Evolutionary conservation across 305 asterid genomes (phyloP), one percentile per base, ranked within the genome.

Genomic region (Fraxinus floribunda): DNA sequence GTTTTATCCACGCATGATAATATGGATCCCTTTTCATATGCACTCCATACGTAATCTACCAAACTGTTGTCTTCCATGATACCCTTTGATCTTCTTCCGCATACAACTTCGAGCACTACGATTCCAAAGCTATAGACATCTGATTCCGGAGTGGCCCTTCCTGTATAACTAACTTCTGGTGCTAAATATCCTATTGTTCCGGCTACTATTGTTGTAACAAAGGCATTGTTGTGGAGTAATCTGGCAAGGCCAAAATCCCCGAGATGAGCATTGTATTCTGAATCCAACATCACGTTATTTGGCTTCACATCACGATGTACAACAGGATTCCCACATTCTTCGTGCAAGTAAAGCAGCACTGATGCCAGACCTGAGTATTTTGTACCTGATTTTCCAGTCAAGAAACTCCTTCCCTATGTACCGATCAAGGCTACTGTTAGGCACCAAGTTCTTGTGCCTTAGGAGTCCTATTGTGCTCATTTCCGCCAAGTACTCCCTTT

Each of bases 241-340:
- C 93, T 84, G 1, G 92, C 94, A 3, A 92, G 86, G 35, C 93
- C 93, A 30, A 92, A 92, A 76, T 92, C 95, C 0, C 94, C 93
- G 72, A 92, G 75, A 76, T 85, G 92, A 7, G 94, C 83, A 1
- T 80, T 90, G 85, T 76, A 88, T 15, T 92, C 87, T 0, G 85
- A 81, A 24, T 92, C 94, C 64, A 90, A 75, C 93, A 92, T 90
- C 38, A 92, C 91, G 5, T 90, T 92, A 88, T 92, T 92, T 1
- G 94, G 94, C 86, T 90, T 92, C 29, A 90, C 92, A 18, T 92
- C 93, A 0, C 95, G 88, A 35, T 90, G 94, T 0, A 88, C 94
- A 0, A 90, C 83, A 1, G 93, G 92, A 79, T 75, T 87, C 1
- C 88, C 91, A 22, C 94, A 90, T 84, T 89, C 95, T 82, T 90